Evolutionary conservation across 1,284 basidiomycete species (phyloP).

Genomic region (Cystobasidium slooffiae): DNA sequence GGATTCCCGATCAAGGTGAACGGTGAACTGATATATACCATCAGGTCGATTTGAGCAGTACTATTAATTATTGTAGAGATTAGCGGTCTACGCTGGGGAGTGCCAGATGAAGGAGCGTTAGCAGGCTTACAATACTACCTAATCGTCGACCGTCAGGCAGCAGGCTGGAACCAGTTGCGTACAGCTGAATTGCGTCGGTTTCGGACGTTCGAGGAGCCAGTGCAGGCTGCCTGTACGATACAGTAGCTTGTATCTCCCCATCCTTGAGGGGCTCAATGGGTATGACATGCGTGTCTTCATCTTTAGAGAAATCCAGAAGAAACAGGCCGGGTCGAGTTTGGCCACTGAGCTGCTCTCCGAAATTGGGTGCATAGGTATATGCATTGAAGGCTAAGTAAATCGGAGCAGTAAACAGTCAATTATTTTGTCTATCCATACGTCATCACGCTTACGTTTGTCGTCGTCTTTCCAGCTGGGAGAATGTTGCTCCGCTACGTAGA

Average conservation of each 20-base stretch:
- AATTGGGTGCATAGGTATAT: slow-evolving; percentile 48
- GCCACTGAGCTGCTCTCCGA: slow-evolving; percentile 48
- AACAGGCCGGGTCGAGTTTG: slow-evolving; percentile 46
- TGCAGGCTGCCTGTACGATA: slow-evolving; percentile 47
- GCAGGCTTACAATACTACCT: slow-evolving; percentile 53
- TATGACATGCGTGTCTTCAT: slow-evolving; percentile 42
- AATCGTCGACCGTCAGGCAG: slow-evolving; percentile 19
- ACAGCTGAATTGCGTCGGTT: background rate
- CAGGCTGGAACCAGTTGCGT: slow-evolving; percentile 31
- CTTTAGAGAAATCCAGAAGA: slow-evolving; percentile 38
- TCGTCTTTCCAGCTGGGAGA: slow-evolving; percentile 33
- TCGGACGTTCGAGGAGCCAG: slow-evolving; percentile 30
- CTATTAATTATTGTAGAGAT: slow-evolving; percentile 44
- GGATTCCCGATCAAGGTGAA: slow-evolving; percentile 42
- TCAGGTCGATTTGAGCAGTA: slow-evolving; percentile 68
- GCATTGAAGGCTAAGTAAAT: slow-evolving; percentile 9
- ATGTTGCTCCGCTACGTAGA: slow-evolving; percentile 49
- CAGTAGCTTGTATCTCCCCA: background rate
- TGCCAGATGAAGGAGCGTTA: slow-evolving; percentile 56
- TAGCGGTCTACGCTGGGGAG: background rate
- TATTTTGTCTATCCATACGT: background rate
- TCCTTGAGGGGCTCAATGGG: background rate
- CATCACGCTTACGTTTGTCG: slow-evolving; percentile 11
- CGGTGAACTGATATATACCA: slow-evolving; percentile 64
- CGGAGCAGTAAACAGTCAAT: background rate